Conservation (phyloP, 2,329 filamentous ascomycete species). For the Herpotrichia juniperi region DNA sequence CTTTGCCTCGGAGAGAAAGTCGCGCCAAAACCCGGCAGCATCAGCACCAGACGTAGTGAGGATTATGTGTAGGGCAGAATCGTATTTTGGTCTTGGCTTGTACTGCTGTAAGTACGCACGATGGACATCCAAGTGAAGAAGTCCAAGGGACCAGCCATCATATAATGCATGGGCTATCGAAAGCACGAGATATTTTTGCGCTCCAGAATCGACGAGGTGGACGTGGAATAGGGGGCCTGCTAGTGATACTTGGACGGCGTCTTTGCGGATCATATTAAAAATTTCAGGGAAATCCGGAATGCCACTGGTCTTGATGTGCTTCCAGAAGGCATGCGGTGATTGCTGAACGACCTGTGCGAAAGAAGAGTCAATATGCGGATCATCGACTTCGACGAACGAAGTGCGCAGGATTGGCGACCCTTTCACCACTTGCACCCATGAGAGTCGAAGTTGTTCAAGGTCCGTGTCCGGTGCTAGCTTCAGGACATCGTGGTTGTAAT, state of each 20-base stretch:
- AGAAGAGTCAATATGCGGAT: conserved; percentile 60
- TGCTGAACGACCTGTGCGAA: conserved; percentile 63
- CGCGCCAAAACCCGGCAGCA: conserved; percentile 71
- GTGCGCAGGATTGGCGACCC: conserved; percentile 76
- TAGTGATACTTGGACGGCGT: conserved; percentile 26
- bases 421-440: conserved; percentile 67
- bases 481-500: conserved; percentile 85
- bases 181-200: conserved; percentile 58
- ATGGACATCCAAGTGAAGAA: conserved; percentile 74
- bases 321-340: conserved; percentile 42
- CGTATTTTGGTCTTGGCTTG: conserved; percentile 54
- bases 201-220: conserved; percentile 41
- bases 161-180: conserved; percentile 88
- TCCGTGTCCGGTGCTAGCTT: conserved; percentile 64
- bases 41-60: conserved; percentile 54
- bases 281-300: conserved; percentile 36
- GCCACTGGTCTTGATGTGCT: conserved; percentile 20
- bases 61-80: conserved; percentile 62
- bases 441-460: conserved; percentile 59
- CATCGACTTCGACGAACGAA: conserved; percentile 70
- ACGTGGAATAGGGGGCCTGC: conserved; percentile 42
- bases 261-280: conserved; percentile 42
- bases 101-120: conserved; percentile 63
- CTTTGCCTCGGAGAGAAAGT: conserved; percentile 64
- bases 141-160: conserved; percentile 80